Evolutionary conservation across 2,329 filamentous ascomycete species (phyloP).

Genomic region (Penicillium sp.): DNA sequence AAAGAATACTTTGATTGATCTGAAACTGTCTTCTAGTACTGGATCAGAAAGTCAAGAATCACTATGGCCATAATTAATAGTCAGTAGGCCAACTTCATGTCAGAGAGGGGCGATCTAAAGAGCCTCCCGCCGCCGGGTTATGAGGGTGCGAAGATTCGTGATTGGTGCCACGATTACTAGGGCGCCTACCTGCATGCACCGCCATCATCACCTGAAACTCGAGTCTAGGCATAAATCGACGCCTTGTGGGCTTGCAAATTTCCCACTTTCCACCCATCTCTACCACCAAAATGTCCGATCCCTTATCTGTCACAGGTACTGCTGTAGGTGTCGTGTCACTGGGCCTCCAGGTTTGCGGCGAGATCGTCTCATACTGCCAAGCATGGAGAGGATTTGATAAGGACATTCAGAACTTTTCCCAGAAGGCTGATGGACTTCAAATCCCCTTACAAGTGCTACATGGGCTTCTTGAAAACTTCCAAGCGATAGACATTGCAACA

Average conservation of each 20-base stretch:
- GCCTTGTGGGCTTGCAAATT: not conserved
- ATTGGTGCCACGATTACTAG: not conserved
- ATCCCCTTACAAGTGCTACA: slow-evolving; percentile 4
- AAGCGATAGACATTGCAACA: not conserved
- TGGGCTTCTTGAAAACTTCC: not conserved
- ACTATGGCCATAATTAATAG: too few species aligned
- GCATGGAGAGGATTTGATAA: slow-evolving; percentile 9
- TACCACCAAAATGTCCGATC: slow-evolving; percentile 9
- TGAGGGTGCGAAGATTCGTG: not conserved
- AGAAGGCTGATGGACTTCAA: slow-evolving; percentile 8
- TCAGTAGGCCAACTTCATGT: not conserved
- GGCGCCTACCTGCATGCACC: not conserved
- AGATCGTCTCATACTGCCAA: slow-evolving; percentile 13
- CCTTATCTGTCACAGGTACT: slow-evolving; percentile 8
- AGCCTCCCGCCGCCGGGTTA: not conserved
- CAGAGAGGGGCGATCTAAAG: not conserved
- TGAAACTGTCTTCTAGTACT: not conserved
- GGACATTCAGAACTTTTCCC: slow-evolving; percentile 11
- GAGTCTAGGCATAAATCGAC: not conserved
- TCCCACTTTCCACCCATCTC: not conserved
- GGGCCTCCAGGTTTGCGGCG: slow-evolving; percentile 9
- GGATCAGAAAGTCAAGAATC: too few species aligned
- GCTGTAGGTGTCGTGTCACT: slow-evolving; percentile 9
- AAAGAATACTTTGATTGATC: not conserved
- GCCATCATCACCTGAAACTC: not conserved